Conservation (phyloP, 495 filamentous ascomycete species). For the Evernia prunastri region DNA sequence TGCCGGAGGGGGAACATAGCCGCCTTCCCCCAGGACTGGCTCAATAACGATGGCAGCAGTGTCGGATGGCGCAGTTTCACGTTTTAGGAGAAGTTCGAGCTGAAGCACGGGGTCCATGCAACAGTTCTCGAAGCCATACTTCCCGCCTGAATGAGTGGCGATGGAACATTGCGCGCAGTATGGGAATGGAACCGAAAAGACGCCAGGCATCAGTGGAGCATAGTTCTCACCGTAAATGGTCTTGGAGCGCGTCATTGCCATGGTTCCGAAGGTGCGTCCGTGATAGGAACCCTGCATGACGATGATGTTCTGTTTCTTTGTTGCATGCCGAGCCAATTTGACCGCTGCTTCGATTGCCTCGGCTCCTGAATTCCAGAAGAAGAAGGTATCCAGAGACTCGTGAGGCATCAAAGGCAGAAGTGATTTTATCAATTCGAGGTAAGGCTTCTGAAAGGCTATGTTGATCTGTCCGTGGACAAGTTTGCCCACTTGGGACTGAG, state of each 20-base stretch:
- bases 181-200: conserved; percentile 20
- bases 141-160: neutral
- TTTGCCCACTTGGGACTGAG: conserved; percentile 20
- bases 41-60: conserved; percentile 24
- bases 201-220: conserved; percentile 28
- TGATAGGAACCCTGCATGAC: conserved; percentile 26
- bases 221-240: conserved; percentile 27
- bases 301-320: conserved; percentile 24
- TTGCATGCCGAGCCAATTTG: conserved; percentile 46
- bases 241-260: conserved; percentile 25
- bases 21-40: conserved; percentile 24
- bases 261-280: conserved; percentile 24
- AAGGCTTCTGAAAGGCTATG: conserved; percentile 27
- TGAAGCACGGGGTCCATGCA: conserved; percentile 23
- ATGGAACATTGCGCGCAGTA: conserved; percentile 22
- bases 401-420: conserved; percentile 24
- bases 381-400: conserved; percentile 22
- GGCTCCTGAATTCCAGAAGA: conserved; percentile 24
- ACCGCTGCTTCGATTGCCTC: conserved; percentile 57
- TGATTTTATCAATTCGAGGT: conserved; percentile 19
- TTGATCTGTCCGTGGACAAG: conserved; percentile 25
- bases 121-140: conserved; percentile 27
- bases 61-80: conserved; percentile 18
- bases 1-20: conserved; percentile 36
- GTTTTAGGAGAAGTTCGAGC: conserved; percentile 21